These are phyloP conservation scores for Suillus variegatus DNA, from an alignment of 768 basidiomycete species.

Conservation along the genomic window DNA sequence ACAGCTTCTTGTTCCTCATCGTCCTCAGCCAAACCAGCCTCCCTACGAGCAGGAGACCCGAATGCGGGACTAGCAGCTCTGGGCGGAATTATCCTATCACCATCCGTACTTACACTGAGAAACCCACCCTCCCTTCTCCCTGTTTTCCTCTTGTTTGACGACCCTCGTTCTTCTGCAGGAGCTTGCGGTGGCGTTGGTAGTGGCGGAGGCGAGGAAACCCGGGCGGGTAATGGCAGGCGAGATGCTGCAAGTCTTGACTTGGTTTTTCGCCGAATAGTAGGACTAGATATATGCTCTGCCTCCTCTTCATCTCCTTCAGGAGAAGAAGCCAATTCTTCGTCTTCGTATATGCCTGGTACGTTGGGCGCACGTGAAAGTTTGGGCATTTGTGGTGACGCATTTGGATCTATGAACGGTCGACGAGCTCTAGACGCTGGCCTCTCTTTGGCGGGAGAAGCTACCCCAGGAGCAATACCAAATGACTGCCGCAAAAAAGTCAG, in stretches of 20 bases:
- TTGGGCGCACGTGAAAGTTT: conserved; percentile 68
- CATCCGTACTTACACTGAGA: conserved; percentile 41
- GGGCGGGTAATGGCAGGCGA: conserved; percentile 49
- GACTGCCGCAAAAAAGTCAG: conserved; percentile 65
- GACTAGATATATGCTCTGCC: conserved; percentile 37
- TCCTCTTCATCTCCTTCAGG: conserved; percentile 44
- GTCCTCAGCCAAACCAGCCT: conserved; percentile 55
- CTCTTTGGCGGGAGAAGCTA: conserved; percentile 36
- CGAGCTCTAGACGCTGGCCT: conserved; percentile 53
- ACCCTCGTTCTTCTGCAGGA: conserved; percentile 36
- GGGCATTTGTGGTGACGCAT: conserved; percentile 48
- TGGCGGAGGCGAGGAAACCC: conserved; percentile 41
- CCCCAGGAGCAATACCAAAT: conserved; percentile 42
- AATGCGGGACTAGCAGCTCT: conserved; percentile 69
- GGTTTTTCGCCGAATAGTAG: conserved; percentile 41
- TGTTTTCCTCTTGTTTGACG: conserved; percentile 28
- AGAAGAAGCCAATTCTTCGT: conserved; percentile 55
- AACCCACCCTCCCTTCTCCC: conserved; percentile 52
- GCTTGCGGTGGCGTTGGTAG: conserved; percentile 33
- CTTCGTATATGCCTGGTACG: conserved; percentile 67
- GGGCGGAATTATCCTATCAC: conserved; percentile 43
- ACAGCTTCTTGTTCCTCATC: conserved; percentile 54
- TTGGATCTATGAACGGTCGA: conserved; percentile 44
- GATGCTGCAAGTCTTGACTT: conserved; percentile 53
- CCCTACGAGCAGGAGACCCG: conserved; percentile 58